Evolutionary conservation across 495 filamentous ascomycete genomes (phyloP).

Genomic region (Amniculicola lignicola): DNA sequence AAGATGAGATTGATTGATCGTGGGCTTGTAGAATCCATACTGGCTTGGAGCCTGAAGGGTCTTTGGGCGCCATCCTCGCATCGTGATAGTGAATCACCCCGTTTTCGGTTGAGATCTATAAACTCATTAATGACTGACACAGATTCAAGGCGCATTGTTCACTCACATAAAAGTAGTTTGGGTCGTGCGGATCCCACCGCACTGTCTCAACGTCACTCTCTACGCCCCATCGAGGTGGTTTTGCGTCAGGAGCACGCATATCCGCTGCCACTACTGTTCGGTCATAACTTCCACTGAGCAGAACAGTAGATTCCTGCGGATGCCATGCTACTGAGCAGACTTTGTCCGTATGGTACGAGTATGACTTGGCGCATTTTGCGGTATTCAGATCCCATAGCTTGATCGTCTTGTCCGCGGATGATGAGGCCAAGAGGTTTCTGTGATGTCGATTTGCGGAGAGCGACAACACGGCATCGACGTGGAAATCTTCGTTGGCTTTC

Average conservation of each 20-base stretch:
- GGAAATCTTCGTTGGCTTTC: conserved; percentile 86
- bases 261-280: conserved; percentile 86
- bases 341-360: conserved; percentile 87
- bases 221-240: conserved; percentile 77
- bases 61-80: conserved; percentile 63
- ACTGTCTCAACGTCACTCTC: conserved; percentile 93
- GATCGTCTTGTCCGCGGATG: conserved; percentile 91
- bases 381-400: conserved; percentile 98
- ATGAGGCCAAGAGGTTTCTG: conserved; percentile 90
- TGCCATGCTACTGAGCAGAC: conserved; percentile 96
- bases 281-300: conserved; percentile 92
- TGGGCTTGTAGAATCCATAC: conserved; percentile 95
- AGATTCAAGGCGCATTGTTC: background rate
- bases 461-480: conserved; percentile 88
- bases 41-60: conserved; percentile 70
- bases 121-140: background rate
- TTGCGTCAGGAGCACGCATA: conserved; percentile 83
- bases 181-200: conserved; percentile 87
- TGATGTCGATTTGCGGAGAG: conserved; percentile 90
- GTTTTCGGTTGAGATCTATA: conserved; percentile 72
- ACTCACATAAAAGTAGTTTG: conserved; percentile 80
- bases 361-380: conserved; percentile 87
- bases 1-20: conserved; percentile 88
- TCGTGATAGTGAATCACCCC: conserved; percentile 89
- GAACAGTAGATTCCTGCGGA: conserved; percentile 74